phyloP scores from a whole-genome alignment of 2,329 filamentous ascomycete genomes.

The Sarocladium kiliense region DNA sequence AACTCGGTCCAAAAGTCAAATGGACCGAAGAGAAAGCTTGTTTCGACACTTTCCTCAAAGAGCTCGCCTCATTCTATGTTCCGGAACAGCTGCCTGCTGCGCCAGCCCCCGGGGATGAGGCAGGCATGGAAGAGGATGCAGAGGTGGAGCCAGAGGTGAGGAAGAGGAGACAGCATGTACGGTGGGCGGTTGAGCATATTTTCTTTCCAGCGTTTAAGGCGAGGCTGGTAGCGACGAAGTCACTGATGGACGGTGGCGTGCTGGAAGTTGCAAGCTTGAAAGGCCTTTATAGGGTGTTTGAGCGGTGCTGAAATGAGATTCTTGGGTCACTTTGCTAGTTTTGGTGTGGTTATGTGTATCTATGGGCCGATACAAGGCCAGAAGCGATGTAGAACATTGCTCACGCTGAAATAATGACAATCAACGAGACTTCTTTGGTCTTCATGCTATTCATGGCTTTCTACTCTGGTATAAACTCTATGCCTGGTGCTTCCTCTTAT shows the following conservation, averaged over 20 bases:
- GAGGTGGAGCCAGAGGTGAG: conserved; percentile 44
- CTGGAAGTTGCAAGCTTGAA: conserved; percentile 89
- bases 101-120: conserved; percentile 27
- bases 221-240: conserved; percentile 74
- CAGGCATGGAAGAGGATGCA: conserved; percentile 29
- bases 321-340: not conserved
- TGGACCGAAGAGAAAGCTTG: conserved; percentile 83
- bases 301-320: conserved; percentile 63
- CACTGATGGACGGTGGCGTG: conserved; percentile 67
- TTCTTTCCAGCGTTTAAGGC: conserved; percentile 87
- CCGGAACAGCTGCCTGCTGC: conserved; percentile 72
- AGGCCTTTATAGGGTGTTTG: conserved; percentile 89
- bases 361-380: too few species aligned
- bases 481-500: conserved; percentile 56
- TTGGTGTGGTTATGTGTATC: too few species aligned
- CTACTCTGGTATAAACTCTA: not conserved
- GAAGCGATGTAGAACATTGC: not conserved
- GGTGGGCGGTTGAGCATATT: conserved; percentile 72
- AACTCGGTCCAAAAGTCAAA: conserved; percentile 80
- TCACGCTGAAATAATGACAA: not conserved
- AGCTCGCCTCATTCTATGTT: conserved; percentile 85
- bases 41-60: conserved; percentile 77
- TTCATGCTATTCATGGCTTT: conserved; percentile 10
- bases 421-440: not conserved
- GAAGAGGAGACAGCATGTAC: conserved; percentile 63